Base-by-base conservation (phyloP, 371 early-diverging fungal species). In the Haplosporangium sp. region DNA sequence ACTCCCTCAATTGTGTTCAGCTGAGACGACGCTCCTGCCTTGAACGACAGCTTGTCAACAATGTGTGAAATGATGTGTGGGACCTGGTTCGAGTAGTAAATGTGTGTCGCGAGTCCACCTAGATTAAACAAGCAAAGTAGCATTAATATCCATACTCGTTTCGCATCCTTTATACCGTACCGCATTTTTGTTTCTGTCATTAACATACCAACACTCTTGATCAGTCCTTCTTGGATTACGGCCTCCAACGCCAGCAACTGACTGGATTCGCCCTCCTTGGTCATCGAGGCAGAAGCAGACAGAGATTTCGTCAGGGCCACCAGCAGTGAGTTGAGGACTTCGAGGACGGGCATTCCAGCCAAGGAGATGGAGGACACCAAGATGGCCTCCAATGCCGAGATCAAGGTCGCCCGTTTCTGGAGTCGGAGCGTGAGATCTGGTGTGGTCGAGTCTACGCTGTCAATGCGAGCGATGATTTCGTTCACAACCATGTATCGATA, bases 1-100 rank as follows among this genome's bases (percentile, higher is more conserved):
- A 87, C 65, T 13, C 83, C 83, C 6, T 89, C 89, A 1, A 86
- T 71, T 1, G 73, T 74, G n/a, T 40, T 62, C 6, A 67, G 67
- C 12, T 80, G 73, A 5, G 82, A 62, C 2, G 75, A 59, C 7
- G 81, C 71, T 14, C 76, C 82, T 5, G 87, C 60, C 38, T 86
- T 75, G 55, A 54, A 55, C 8, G 80, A 68, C 11, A 93, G 70
- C 56, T 91, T 88, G 68, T 90, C 86, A 43, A 93, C 85, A 6
- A 97, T 73, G 64, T 90, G 93, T 1, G 88, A 84, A 14, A 92
- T 80, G 64, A 97, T 92, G 73, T 97, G 95, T 51, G 89, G 89
- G 18, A 93, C 79, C 79, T 96, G 97, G 67, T 91, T 92, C n/a
- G 90, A 85, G 75, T 97, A 97, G 60, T 93, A 94, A n/a, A 93